Conservation (phyloP, 106 monocot genomes). For the Ottelia alismoides region DNA sequence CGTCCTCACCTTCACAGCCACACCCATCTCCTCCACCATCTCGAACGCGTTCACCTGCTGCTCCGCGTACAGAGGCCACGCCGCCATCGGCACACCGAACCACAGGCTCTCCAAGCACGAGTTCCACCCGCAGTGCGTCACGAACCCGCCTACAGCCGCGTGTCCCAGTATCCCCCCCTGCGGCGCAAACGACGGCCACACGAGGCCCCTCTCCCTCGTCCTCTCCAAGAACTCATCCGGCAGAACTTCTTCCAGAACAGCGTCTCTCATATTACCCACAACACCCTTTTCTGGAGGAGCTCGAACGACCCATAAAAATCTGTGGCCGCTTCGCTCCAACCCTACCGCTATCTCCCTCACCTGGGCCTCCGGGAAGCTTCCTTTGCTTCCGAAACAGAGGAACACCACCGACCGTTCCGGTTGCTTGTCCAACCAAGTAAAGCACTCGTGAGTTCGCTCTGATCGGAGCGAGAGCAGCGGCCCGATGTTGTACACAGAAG, state of each 20-base stretch:
- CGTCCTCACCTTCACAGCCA: no score
- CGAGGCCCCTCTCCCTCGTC: neutral
- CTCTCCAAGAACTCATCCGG: neutral
- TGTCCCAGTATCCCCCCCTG: neutral
- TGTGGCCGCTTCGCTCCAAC: neutral
- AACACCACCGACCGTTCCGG: neutral
- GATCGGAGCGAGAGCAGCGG: no score
- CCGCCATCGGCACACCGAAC: constrained; percentile 30
- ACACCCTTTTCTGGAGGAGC: neutral
- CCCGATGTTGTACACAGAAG: no score
- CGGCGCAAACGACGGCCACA: neutral
- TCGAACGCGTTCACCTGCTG: no score
- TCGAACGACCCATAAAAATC: neutral
- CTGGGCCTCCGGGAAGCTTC: neutral
- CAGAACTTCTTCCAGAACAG: neutral
- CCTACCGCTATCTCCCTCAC: neutral
- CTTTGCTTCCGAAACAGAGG: neutral
- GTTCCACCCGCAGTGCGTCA: constrained; percentile 77
- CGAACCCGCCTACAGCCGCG: constrained; percentile 12
- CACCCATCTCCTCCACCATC: no score
- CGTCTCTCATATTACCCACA: neutral
- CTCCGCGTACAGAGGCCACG: constrained; percentile 41
- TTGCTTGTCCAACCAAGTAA: neutral
- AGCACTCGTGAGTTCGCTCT: no score
- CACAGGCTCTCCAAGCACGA: constrained; percentile 43